phyloP scores from a whole-genome alignment of 306 rosid species.

The peach (Prunus persica) region Prunus_persica_NCBIv2 NC_034012.1:17498001-17498500 shows the following conservation, averaged over 20 bases:
- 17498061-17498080: background rate
- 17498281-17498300: background rate
- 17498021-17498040: no score
- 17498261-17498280: background rate
- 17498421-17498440: slow-evolving; percentile 60
- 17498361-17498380: slow-evolving; percentile 65
- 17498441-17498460: slow-evolving; percentile 66
- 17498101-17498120: background rate
- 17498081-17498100: background rate
- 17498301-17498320: background rate
- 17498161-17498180: background rate
- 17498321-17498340: background rate
- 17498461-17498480: slow-evolving; percentile 53
- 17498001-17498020: background rate
- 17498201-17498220: background rate
- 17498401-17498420: slow-evolving; percentile 69
- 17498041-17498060: background rate
- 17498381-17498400: slow-evolving; percentile 73
- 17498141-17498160: no score
- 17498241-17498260: background rate
- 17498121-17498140: background rate
- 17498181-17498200: background rate
- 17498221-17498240: background rate
- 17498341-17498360: background rate
- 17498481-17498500: slow-evolving; percentile 42